Conservation (phyloP, 2,329 filamentous ascomycete genomes). For the Fusarium longipes region DNA sequence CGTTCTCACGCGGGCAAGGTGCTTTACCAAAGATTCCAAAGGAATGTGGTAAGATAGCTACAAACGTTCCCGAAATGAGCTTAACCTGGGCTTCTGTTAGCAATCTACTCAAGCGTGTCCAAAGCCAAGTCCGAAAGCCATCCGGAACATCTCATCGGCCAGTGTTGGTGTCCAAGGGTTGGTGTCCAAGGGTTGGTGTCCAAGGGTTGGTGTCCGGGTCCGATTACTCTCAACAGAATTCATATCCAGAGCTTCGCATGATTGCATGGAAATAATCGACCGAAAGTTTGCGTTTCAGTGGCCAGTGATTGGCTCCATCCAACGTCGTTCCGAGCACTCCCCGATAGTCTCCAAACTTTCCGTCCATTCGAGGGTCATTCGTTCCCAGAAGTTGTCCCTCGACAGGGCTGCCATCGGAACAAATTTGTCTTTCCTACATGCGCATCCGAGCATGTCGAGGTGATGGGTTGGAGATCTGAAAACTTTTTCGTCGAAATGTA, state of each 20-base stretch:
- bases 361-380: neutral
- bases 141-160: neutral
- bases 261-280: too few relatives aligned
- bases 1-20: slow-evolving; percentile 45
- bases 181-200: neutral
- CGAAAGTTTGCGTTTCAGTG: neutral
- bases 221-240: too few relatives aligned
- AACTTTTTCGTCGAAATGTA: neutral
- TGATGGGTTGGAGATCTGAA: neutral
- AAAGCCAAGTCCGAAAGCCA: neutral
- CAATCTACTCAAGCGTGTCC: neutral
- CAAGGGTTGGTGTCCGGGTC: neutral
- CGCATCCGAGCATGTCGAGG: neutral
- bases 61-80: slow-evolving; percentile 56
- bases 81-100: slow-evolving; percentile 52
- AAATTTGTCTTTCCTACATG: neutral
- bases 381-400: too few relatives aligned
- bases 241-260: too few relatives aligned
- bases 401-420: neutral
- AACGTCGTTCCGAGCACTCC: too few relatives aligned
- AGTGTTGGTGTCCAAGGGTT: neutral
- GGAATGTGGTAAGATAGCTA: slow-evolving; percentile 55
- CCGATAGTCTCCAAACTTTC: neutral
- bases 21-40: slow-evolving; percentile 55
- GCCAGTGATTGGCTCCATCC: neutral